These are phyloP conservation scores for Zygnema circumcarinatum DNA, from an alignment of 139 green algal species.

Conservation along the genomic window DNA sequence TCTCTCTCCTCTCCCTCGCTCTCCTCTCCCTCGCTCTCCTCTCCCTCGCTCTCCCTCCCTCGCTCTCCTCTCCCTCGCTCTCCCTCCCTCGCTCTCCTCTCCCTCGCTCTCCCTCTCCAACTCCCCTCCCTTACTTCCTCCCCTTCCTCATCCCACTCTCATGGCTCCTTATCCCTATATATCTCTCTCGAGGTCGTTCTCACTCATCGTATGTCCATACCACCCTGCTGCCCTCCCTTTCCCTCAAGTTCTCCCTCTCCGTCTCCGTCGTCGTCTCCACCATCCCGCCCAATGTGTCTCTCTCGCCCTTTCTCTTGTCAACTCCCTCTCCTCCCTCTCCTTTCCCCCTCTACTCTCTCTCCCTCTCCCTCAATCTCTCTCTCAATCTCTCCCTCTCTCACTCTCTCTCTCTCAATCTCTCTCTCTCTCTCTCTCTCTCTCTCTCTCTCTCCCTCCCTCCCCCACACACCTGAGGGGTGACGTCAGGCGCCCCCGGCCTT, in stretches of 20 bases:
- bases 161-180: background rate
- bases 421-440: background rate
- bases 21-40: too few relatives aligned
- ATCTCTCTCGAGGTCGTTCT: too few relatives aligned
- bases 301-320: background rate
- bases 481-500: background rate
- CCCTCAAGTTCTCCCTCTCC: too few relatives aligned
- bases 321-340: background rate
- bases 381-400: background rate
- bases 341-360: too few relatives aligned
- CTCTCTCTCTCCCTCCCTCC: background rate
- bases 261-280: too few relatives aligned
- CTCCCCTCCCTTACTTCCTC: background rate
- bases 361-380: background rate
- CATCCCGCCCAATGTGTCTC: background rate
- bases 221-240: too few relatives aligned
- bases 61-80: too few relatives aligned
- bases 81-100: too few relatives aligned
- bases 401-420: slow-evolving; percentile 1
- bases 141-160: slow-evolving; percentile 10
- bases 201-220: too few relatives aligned
- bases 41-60: too few relatives aligned
- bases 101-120: too few relatives aligned
- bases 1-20: too few relatives aligned
- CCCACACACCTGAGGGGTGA: slow-evolving; percentile 22